Conservation (phyloP, 169 alveolate genomes). For the Eimeria praecox region DNA sequence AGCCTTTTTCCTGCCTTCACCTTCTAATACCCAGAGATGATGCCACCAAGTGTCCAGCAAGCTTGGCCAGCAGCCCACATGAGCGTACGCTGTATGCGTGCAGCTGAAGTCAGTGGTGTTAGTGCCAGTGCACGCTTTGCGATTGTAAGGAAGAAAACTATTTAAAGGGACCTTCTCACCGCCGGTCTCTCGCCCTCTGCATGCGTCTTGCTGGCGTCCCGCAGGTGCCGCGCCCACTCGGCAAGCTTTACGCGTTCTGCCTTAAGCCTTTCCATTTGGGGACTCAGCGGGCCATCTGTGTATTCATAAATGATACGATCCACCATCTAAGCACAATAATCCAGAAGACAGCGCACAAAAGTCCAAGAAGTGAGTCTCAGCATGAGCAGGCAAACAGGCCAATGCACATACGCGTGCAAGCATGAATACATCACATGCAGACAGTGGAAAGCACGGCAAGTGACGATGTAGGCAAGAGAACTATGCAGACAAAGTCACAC, state of each 20-base stretch:
- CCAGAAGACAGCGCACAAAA: background rate
- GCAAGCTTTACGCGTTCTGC: conserved; percentile 73
- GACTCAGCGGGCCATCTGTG: conserved; percentile 35
- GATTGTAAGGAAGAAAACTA: background rate
- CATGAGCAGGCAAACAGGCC: background rate
- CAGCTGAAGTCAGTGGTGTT: background rate
- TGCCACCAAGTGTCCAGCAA: background rate
- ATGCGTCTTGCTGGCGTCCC: background rate
- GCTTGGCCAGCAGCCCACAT: background rate
- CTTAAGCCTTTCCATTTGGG: conserved; percentile 30
- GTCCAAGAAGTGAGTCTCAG: background rate
- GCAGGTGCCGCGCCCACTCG: conserved; percentile 56
- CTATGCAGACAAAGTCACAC: background rate
- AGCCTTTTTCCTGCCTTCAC: background rate
- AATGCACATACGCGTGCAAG: background rate
- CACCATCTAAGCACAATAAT: conserved; percentile 9
- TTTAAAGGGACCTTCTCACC: background rate
- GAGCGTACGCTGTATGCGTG: background rate
- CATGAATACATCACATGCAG: background rate
- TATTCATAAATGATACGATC: conserved; percentile 63
- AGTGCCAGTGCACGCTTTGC: background rate
- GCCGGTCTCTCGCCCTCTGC: conserved; percentile 39
- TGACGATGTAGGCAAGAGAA: background rate
- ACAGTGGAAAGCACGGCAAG: background rate
- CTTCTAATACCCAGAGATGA: background rate